These are phyloP conservation scores for Sindora glabra DNA, from an alignment of 306 rosid species.

Conservation along the genomic window DNA sequence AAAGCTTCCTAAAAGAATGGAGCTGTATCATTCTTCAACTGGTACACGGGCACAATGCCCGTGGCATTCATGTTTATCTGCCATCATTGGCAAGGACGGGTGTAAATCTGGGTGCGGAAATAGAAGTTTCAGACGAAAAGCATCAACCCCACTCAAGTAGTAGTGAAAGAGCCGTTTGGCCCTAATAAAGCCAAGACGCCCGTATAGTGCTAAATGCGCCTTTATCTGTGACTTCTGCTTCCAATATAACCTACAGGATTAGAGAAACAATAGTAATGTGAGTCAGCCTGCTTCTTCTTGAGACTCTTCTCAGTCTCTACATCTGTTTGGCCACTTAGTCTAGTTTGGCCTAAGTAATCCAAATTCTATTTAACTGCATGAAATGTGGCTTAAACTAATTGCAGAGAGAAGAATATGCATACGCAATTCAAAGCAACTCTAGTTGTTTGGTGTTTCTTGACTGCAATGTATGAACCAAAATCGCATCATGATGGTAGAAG, in stretches of 20 bases:
- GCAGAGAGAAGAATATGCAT: background rate
- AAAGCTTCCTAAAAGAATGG: no score
- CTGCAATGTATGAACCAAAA: background rate
- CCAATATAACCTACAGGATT: constrained; percentile 65
- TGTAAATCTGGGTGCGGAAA: constrained; percentile 52
- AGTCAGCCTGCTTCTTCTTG: no score
- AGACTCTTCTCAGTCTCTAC: no score
- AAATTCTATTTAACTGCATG: background rate
- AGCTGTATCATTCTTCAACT: constrained; percentile 12
- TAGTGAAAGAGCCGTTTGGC: constrained; percentile 90
- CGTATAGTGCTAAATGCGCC: constrained; percentile 92
- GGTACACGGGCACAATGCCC: constrained; percentile 9
- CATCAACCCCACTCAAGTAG: constrained; percentile 97
- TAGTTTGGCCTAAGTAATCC: background rate
- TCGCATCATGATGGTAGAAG: background rate
- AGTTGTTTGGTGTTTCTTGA: background rate
- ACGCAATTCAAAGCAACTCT: background rate
- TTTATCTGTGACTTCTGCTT: constrained; percentile 93
- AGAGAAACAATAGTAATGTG: background rate
- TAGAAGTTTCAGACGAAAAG: constrained; percentile 81
- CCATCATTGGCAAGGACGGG: constrained; percentile 24
- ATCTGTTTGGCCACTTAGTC: background rate
- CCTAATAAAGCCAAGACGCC: constrained; percentile 90
- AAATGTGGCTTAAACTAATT: background rate
- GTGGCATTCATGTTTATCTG: constrained; percentile 17